Evolutionary conservation across 75 land plant species (phyloP).

Genomic region (Picea glauca): DNA sequence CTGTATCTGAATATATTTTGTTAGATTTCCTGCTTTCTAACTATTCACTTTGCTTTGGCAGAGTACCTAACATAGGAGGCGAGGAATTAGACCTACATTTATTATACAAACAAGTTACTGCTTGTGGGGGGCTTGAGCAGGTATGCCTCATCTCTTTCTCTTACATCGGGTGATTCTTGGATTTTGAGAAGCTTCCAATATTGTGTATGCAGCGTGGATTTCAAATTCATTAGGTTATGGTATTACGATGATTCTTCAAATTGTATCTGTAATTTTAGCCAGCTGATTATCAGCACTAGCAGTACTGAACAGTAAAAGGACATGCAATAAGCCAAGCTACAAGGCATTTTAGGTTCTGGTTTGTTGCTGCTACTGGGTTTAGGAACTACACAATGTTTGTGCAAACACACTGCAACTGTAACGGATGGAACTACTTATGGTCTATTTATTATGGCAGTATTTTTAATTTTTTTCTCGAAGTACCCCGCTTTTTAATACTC

Average conservation of each 20-base stretch:
- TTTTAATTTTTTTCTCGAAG: not conserved
- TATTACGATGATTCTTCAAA: not conserved
- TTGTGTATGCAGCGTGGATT: not conserved
- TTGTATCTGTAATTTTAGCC: not conserved
- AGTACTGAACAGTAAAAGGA: not conserved
- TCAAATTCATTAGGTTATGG: not conserved
- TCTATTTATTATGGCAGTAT: not conserved
- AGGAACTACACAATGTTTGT: not conserved
- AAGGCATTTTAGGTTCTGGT: not conserved
- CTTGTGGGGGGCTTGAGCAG: constrained; percentile 37
- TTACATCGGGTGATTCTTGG: not conserved
- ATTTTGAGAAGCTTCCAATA: not conserved
- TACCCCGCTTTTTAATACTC: not conserved
- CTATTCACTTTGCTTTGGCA: not conserved
- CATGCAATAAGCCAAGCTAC: not conserved
- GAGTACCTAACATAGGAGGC: constrained; percentile 36
- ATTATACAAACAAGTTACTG: constrained; percentile 26
- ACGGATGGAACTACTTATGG: too few species aligned
- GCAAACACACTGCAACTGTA: too few species aligned
- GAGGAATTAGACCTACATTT: constrained; percentile 27
- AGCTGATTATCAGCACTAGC: not conserved
- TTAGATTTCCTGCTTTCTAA: not conserved
- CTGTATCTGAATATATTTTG: too few species aligned
- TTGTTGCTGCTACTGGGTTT: not conserved
- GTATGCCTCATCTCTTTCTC: constrained; percentile 1